Evolutionary conservation across 805 yeast genomes (phyloP).

Genomic region (Myxozyma melibiosi): DNA sequence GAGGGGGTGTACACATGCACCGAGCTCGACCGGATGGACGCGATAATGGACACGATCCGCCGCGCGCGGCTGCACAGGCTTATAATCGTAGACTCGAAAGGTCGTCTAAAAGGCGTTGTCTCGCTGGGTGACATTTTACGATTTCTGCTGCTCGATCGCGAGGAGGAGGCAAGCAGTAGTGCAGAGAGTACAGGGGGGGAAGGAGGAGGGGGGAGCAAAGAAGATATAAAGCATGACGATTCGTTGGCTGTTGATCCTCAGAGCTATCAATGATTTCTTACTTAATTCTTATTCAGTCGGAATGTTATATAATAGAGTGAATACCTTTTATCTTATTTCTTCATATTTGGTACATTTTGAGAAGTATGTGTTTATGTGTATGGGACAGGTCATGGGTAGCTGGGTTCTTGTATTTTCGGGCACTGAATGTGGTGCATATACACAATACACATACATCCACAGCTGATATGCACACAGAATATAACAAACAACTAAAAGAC

Average conservation of each 20-base stretch:
- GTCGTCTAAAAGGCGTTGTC: conserved; percentile 74
- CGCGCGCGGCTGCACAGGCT: conserved; percentile 88
- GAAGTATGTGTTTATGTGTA: too few relatives aligned
- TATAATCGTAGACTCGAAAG: conserved; percentile 79
- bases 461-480: too few relatives aligned
- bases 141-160: conserved; percentile 70
- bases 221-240: neutral
- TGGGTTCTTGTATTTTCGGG: too few relatives aligned
- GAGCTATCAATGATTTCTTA: conserved; percentile 1
- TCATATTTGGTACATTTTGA: too few relatives aligned
- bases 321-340: too few relatives aligned
- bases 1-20: conserved; percentile 98
- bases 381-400: too few relatives aligned
- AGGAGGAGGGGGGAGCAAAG: neutral
- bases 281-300: neutral
- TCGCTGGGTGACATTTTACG: conserved; percentile 88
- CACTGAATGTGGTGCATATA: too few relatives aligned
- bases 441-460: too few relatives aligned
- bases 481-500: neutral
- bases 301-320: neutral
- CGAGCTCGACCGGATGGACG: conserved; percentile 76
- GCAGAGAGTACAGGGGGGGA: neutral
- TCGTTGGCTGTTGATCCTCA: conserved; percentile 4
- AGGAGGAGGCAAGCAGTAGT: conserved; percentile 19
- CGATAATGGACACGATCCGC: conserved; percentile 90